Evolutionary conservation across 2,329 filamentous ascomycete species (phyloP).

Genomic region (Colletotrichum sp.): DNA sequence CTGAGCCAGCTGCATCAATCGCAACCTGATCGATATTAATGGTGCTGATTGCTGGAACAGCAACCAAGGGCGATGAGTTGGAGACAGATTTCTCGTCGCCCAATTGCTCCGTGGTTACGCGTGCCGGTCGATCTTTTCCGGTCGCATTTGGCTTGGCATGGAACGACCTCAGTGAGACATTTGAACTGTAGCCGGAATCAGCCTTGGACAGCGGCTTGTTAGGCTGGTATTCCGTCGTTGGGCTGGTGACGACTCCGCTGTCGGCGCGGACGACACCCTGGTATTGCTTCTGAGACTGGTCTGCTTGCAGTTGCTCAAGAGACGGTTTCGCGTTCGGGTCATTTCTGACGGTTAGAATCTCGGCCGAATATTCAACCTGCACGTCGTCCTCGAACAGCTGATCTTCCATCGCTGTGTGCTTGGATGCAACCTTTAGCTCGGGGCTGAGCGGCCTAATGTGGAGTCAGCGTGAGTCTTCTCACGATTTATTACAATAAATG

Average conservation of each 20-base stretch:
- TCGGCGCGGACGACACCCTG: constrained; percentile 43
- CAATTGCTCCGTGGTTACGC: constrained; percentile 1
- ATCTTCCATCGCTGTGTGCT: constrained; percentile 53
- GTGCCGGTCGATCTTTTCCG: background rate
- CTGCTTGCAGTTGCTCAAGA: constrained; percentile 24
- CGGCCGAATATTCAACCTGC: constrained; percentile 35
- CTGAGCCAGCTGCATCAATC: constrained; percentile 22
- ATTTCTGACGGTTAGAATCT: constrained; percentile 45
- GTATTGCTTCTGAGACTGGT: constrained; percentile 23
- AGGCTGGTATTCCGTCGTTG: constrained; percentile 41
- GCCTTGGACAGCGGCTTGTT: constrained; percentile 56
- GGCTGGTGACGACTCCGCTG: constrained; percentile 55
- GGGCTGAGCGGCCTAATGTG: constrained; percentile 33
- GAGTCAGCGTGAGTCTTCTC: constrained; percentile 39
- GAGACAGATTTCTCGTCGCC: constrained; percentile 2
- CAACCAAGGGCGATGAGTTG: background rate
- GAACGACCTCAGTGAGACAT: constrained; percentile 61
- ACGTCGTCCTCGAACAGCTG: constrained; percentile 49
- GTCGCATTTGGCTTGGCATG: constrained; percentile 33
- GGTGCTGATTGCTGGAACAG: background rate
- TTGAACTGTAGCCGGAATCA: constrained; percentile 68
- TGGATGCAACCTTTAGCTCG: constrained; percentile 50
- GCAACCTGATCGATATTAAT: background rate
- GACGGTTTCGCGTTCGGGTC: constrained; percentile 49
- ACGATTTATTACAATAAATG: background rate